Evolutionary conservation across 2,329 filamentous ascomycete genomes (phyloP).

Genomic region (Aureobasidium sp.): DNA sequence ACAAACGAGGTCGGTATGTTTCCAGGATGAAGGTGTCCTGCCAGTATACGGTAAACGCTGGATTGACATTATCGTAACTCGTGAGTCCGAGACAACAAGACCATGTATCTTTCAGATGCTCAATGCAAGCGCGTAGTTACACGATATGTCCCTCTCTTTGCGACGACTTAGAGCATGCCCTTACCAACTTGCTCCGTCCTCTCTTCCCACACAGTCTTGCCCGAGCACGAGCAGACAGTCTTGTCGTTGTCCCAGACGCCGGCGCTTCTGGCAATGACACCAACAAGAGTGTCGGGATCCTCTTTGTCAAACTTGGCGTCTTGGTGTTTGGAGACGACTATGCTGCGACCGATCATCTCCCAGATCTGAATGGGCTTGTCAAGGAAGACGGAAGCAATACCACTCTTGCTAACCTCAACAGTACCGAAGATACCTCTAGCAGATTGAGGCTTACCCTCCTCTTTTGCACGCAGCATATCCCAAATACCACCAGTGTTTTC

Average conservation of each 20-base stretch:
- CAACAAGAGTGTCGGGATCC: slow-evolving; percentile 77
- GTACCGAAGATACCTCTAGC: slow-evolving; percentile 61
- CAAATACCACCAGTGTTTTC: slow-evolving; percentile 76
- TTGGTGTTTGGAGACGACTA: slow-evolving; percentile 69
- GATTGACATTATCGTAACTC: slow-evolving; percentile 3
- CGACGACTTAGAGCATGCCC: slow-evolving; percentile 68
- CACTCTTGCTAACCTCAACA: slow-evolving; percentile 65
- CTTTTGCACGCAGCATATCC: slow-evolving; percentile 44
- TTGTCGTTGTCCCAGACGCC: slow-evolving; percentile 99
- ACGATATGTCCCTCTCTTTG: background rate
- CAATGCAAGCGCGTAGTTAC: background rate
- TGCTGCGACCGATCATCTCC: slow-evolving; percentile 91
- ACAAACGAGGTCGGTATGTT: background rate
- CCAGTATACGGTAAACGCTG: background rate
- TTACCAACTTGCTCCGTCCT: slow-evolving; percentile 78
- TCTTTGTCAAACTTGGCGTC: slow-evolving; percentile 53
- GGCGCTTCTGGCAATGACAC: slow-evolving; percentile 88
- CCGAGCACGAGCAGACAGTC: slow-evolving; percentile 94
- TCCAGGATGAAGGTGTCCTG: background rate
- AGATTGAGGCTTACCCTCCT: slow-evolving; percentile 31
- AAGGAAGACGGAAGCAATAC: slow-evolving; percentile 70
- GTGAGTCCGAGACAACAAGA: background rate
- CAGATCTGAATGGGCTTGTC: slow-evolving; percentile 80
- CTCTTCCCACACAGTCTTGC: slow-evolving; percentile 98
- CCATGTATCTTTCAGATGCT: background rate